Evolutionary conservation across 2,329 filamentous ascomycete genomes (phyloP), one percentile per base, ranked within the genome.

Genomic region (Penicillium verrucosum): DNA sequence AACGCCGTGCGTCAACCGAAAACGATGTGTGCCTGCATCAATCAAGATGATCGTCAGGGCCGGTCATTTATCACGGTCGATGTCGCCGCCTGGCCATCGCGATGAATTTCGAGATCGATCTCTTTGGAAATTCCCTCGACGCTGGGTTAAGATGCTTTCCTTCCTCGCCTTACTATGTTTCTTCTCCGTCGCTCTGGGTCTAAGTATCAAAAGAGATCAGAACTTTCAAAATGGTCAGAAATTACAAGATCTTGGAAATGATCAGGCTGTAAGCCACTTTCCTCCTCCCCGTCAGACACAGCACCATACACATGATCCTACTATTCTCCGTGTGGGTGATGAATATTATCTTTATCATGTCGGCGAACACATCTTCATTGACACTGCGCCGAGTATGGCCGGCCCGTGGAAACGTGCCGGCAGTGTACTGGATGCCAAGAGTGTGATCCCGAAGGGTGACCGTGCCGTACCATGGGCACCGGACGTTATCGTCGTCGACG

Each of bases 401-500:
- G 71, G 71, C 1, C 70, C 71, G 11, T 73, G 71, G 71, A 62
- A 58, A n/a, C 56, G 62, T 50, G 51, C 62, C 27, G 72, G 70
- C 29, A 65, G 52, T 21, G 65, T 74, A 8, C 61, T 74, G 1
- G 60, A 67, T 16, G 63, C 54, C 21, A 65, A 69, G 30, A 73
- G 70, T 46, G 54, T 71, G 40, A 73, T 74, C 45, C 59, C 61
- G 2, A 74, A 74, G 49, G 71, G 70, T 18, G 65, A 73, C 44
- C 67, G 66, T 16, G 65, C 60, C 18, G 63, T 59, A 5, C 72
- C 71, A 0, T 75, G 72, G 85, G 87, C 87, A 1, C 87, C 87
- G 0, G 85, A 87, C 54, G 82, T 88, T 3, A 69, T 77, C 30
- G 73, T 80, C 8, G 75, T 88, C 27, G 81, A 81, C 57, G 77